These are phyloP conservation scores for Verticillium nonalfalfae DNA, from an alignment of 2,329 filamentous ascomycete species.

Conservation along the genomic window DNA sequence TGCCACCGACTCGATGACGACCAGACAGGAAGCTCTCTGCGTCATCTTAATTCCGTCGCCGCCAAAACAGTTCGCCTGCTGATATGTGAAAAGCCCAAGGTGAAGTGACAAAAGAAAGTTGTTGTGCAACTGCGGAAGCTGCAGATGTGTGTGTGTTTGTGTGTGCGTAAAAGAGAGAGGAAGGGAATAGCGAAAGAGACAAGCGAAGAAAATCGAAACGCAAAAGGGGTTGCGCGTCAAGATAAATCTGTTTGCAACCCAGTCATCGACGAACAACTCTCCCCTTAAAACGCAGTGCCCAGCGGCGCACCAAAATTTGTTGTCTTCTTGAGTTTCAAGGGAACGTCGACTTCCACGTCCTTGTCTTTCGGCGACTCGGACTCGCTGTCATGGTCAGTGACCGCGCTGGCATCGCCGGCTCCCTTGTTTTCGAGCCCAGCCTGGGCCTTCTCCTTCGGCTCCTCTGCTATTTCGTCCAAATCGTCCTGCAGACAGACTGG, in stretches of 20 bases:
- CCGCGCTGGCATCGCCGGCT: conserved; percentile 4
- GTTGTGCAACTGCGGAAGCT: neutral
- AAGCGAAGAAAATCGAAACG: neutral
- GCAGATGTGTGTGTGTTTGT: no score
- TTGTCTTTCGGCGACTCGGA: conserved; percentile 10
- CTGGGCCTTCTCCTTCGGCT: conserved; percentile 8
- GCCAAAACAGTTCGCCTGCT: neutral
- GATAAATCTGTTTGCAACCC: no score
- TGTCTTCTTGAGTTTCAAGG: conserved; percentile 36
- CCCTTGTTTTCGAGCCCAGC: conserved; percentile 8
- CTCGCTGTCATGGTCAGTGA: conserved; percentile 13
- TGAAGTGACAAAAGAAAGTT: neutral
- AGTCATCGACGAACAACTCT: neutral
- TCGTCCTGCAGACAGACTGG: conserved; percentile 34
- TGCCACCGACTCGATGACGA: no score
- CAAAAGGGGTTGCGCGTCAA: no score
- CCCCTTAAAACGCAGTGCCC: conserved; percentile 9
- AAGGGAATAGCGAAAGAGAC: neutral
- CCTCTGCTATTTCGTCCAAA: conserved; percentile 18
- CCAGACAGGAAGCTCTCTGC: neutral
- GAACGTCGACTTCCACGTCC: conserved; percentile 32
- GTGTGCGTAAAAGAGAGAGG: neutral
- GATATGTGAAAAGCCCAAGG: neutral
- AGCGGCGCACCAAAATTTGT: conserved; percentile 26
- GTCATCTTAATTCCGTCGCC: neutral